Evolutionary conservation across 352 stramenopile genomes (phyloP).

Genomic region (Stramenopiles sp.): DNA sequence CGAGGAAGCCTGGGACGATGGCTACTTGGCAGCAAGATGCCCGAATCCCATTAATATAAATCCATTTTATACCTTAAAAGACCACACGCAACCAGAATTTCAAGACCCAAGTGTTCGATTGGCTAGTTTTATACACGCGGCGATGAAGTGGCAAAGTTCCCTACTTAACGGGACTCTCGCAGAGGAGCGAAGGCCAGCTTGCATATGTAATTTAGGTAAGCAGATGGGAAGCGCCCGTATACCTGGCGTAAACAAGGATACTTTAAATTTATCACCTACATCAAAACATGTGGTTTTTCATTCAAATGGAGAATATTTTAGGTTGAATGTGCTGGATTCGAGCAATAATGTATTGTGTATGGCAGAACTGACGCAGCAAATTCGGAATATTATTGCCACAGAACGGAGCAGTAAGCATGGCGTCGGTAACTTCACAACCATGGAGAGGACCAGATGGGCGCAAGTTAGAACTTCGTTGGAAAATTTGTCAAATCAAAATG

Average conservation of each 20-base stretch:
- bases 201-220: no score
- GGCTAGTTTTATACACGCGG: conserved; percentile 48
- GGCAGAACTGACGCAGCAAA: no score
- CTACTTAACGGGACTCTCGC: conserved; percentile 60
- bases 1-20: conserved; percentile 35
- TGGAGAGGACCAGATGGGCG: conserved; percentile 32
- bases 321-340: no score
- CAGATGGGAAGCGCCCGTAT: no score
- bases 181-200: conserved; percentile 58
- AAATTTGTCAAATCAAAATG: conserved; percentile 54
- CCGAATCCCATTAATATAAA: conserved; percentile 70
- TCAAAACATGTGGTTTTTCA: no score
- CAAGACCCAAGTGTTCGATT: conserved; percentile 33
- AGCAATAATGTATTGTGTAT: no score
- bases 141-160: conserved; percentile 61
- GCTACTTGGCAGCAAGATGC: conserved; percentile 63
- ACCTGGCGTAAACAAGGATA: no score
- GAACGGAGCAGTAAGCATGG: conserved; percentile 65
- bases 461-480: conserved; percentile 49
- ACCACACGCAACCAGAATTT: background rate
- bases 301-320: no score
- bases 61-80: conserved; percentile 39
- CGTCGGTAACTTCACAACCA: conserved; percentile 66
- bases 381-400: no score
- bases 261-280: no score